These are phyloP conservation scores for Cladobotryum mycophilum DNA, from an alignment of 2,329 filamentous ascomycete genomes.

Conservation along the genomic window DNA sequence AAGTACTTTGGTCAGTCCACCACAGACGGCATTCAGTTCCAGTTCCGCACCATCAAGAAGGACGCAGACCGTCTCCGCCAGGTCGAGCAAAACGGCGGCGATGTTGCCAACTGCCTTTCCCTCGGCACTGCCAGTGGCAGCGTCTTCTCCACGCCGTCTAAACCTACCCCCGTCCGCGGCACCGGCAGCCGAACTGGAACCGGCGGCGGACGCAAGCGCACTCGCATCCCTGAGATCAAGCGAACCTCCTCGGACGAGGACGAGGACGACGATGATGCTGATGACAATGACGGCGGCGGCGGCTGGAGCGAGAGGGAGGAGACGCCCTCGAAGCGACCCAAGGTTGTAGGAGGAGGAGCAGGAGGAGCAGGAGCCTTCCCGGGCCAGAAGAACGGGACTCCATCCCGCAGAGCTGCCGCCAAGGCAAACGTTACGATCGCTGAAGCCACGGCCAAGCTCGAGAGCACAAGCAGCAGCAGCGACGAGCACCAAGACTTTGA, in stretches of 20 bases:
- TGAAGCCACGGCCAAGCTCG: constrained; percentile 20
- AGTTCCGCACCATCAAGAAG: constrained; percentile 51
- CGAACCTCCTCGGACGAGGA: constrained; percentile 21
- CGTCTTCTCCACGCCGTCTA: constrained; percentile 25
- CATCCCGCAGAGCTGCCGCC: constrained; percentile 26
- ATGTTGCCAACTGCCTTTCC: constrained; percentile 37
- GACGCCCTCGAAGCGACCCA: constrained; percentile 32
- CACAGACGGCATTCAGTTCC: constrained; percentile 51
- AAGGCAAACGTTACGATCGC: constrained; percentile 30
- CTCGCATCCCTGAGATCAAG: constrained; percentile 20
- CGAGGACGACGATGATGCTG: constrained; percentile 22
- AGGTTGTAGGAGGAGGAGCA: constrained; percentile 18
- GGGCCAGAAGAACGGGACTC: constrained; percentile 19
- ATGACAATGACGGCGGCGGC: constrained; percentile 22
- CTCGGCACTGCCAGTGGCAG: constrained; percentile 15
- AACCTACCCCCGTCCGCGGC: constrained; percentile 14
- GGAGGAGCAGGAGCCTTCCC: constrained; percentile 18
- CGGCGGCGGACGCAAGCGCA: constrained; percentile 23
- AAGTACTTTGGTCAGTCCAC: constrained; percentile 56
- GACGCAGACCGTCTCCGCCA: constrained; percentile 43
- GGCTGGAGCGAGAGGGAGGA: constrained; percentile 28
- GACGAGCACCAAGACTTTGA: constrained; percentile 21
- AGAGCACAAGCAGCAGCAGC: constrained; percentile 23
- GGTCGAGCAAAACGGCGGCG: constrained; percentile 37
- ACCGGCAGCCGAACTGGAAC: constrained; percentile 19